A percentile compares a stretch with the other conserved stretches of the same genome.
These are phyloP conservation scores for Xylogone sp. DNA, from an alignment of 2,329 filamentous ascomycete species.

Conservation along the genomic window DNA sequence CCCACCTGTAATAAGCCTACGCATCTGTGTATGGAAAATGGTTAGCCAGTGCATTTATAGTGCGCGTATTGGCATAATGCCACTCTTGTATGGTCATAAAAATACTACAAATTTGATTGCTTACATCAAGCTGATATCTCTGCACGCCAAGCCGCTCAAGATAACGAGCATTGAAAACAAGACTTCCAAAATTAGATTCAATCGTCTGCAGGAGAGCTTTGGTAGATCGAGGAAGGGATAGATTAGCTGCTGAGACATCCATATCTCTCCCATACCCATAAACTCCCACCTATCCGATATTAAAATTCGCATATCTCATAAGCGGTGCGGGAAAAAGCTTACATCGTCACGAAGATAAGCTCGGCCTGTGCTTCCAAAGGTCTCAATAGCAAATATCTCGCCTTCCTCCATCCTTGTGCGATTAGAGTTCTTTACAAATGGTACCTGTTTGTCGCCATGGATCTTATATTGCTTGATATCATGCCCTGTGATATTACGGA, in stretches of 20 bases:
- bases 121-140: constrained; percentile 54
- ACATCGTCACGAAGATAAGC: constrained; percentile 45
- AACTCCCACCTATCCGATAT: constrained; percentile 36
- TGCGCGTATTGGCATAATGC: neutral
- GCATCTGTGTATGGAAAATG: constrained; percentile 36
- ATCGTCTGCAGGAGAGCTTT: constrained; percentile 55
- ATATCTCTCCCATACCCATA: constrained; percentile 47
- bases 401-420: constrained; percentile 55
- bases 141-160: constrained; percentile 60
- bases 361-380: constrained; percentile 51
- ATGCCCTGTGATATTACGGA: constrained; percentile 50
- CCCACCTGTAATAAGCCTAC: constrained; percentile 51
- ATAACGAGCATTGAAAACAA: constrained; percentile 60
- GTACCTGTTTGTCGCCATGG: constrained; percentile 52
- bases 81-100: neutral
- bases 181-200: constrained; percentile 57
- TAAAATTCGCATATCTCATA: constrained; percentile 8
- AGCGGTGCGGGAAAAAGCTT: constrained; percentile 15
- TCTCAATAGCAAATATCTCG: constrained; percentile 55
- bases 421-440: constrained; percentile 47
- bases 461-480: constrained; percentile 51
- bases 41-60: neutral
- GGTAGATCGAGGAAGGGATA: constrained; percentile 45
- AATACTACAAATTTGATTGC: constrained; percentile 9
- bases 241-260: constrained; percentile 30